A percentile compares a stretch with the other conserved stretches of the same genome.
Evolutionary conservation across 768 basidiomycete genomes (phyloP).

Genomic region (Tulasnella sp.): DNA sequence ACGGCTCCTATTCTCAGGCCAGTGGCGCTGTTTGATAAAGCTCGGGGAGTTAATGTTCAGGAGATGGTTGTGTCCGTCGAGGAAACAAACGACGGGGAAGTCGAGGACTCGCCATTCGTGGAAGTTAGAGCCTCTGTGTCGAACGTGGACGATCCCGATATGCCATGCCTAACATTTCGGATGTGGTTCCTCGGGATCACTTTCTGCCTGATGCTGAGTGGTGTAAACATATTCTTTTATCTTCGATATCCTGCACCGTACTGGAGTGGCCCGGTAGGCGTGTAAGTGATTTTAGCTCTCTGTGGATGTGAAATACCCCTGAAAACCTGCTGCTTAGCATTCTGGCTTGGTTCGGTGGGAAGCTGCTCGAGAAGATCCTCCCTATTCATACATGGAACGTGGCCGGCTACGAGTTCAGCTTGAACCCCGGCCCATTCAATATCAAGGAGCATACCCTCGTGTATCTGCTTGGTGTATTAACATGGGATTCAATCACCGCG

Average conservation of each 20-base stretch:
- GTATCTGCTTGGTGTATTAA: constrained; percentile 84
- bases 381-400: constrained; percentile 70
- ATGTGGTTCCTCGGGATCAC: constrained; percentile 85
- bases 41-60: neutral
- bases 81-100: constrained; percentile 42
- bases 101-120: constrained; percentile 95
- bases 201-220: constrained; percentile 59
- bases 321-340: constrained; percentile 50
- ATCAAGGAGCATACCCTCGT: too few relatives aligned
- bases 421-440: too few relatives aligned
- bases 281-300: constrained; percentile 46
- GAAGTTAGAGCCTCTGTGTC: constrained; percentile 98
- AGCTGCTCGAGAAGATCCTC: constrained; percentile 81
- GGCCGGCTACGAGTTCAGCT: constrained; percentile 56
- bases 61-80: neutral
- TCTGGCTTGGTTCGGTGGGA: too few relatives aligned
- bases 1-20: neutral
- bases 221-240: constrained; percentile 91
- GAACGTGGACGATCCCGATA: constrained; percentile 96
- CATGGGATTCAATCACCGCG: constrained; percentile 41
- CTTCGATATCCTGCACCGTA: constrained; percentile 88
- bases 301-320: neutral
- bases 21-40: neutral
- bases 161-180: constrained; percentile 91
- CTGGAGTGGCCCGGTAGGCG: constrained; percentile 78